Conservation (phyloP, 1,284 basidiomycete species). For the Ceraceosorus guamensis region DNA sequence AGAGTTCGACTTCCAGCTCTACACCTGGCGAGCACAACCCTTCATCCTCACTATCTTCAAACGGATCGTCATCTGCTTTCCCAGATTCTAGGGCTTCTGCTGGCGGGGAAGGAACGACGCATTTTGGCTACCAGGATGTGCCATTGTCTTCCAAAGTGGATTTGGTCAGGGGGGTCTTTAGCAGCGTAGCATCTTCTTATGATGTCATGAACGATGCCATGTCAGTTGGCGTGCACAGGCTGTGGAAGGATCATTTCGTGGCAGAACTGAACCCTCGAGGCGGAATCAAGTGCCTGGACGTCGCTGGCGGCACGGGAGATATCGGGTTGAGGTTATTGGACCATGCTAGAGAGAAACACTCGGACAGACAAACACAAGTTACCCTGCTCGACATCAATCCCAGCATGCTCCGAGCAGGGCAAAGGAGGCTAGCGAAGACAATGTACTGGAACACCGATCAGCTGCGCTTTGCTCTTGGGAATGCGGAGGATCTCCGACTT, state of each 20-base stretch:
- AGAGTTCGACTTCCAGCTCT: no score
- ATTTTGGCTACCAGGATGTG: slow-evolving; percentile 86
- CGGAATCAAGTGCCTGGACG: slow-evolving; percentile 69
- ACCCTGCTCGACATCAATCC: slow-evolving; percentile 91
- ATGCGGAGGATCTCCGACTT: slow-evolving; percentile 68
- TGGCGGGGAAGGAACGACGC: slow-evolving; percentile 52
- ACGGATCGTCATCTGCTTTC: no score
- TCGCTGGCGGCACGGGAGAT: slow-evolving; percentile 93
- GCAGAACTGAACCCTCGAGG: slow-evolving; percentile 64
- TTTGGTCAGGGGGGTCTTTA: slow-evolving; percentile 82
- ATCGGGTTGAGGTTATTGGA: slow-evolving; percentile 91
- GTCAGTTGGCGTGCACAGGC: slow-evolving; percentile 86
- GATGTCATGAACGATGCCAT: slow-evolving; percentile 98
- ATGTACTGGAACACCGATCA: slow-evolving; percentile 67
- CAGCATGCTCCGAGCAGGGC: slow-evolving; percentile 89
- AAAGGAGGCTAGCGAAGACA: slow-evolving; percentile 52
- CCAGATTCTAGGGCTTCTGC: no score
- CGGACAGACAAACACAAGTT: slow-evolving; percentile 61
- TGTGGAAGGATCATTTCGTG: slow-evolving; percentile 96
- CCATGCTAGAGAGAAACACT: slow-evolving; percentile 75
- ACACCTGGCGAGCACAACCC: no score
- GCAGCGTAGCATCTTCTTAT: slow-evolving; percentile 89
- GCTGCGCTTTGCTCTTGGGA: slow-evolving; percentile 83
- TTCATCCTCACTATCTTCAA: no score
- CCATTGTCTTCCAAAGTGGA: slow-evolving; percentile 65